A percentile compares a stretch with the other conserved stretches of the same genome.
Conservation (phyloP, 768 basidiomycete genomes). For the Mycena belliarum region DNA sequence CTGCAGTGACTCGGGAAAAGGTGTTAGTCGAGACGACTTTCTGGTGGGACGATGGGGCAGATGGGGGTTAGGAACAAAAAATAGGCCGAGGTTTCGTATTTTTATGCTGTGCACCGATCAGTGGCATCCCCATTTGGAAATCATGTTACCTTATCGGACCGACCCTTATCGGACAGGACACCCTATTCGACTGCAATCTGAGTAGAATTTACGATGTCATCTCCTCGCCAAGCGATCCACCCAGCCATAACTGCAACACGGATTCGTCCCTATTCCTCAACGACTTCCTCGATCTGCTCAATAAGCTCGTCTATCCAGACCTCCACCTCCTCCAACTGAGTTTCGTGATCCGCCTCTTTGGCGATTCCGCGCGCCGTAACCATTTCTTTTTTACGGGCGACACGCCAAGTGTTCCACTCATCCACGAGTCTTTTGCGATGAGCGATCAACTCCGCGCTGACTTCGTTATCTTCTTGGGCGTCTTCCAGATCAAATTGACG, state of each 20-base stretch:
- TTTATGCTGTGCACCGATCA: background rate
- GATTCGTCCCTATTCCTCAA: too few relatives aligned
- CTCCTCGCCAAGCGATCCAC: too few relatives aligned
- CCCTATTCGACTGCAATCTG: too few relatives aligned
- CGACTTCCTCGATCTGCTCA: too few relatives aligned
- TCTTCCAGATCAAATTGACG: slow-evolving; percentile 86
- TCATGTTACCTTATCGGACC: background rate
- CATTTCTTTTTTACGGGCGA: slow-evolving; percentile 24
- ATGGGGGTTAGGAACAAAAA: background rate
- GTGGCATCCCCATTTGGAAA: background rate
- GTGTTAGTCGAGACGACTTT: background rate
- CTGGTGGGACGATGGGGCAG: background rate
- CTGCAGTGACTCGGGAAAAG: slow-evolving; percentile 38
- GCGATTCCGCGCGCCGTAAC: slow-evolving; percentile 39
- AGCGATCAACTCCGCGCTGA: slow-evolving; percentile 89
- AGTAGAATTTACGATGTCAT: too few relatives aligned
- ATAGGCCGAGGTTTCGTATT: background rate
- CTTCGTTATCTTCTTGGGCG: slow-evolving; percentile 88
- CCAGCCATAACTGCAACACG: too few relatives aligned
- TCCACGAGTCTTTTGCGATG: slow-evolving; percentile 88
- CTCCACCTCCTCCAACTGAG: background rate
- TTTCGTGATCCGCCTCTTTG: background rate
- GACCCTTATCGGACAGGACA: too few relatives aligned
- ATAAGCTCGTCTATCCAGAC: background rate
- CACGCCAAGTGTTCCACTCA: slow-evolving; percentile 98